These are phyloP conservation scores for Aspergillus sp. DNA, from an alignment of 2,329 filamentous ascomycete genomes.

Conservation along the genomic window DNA sequence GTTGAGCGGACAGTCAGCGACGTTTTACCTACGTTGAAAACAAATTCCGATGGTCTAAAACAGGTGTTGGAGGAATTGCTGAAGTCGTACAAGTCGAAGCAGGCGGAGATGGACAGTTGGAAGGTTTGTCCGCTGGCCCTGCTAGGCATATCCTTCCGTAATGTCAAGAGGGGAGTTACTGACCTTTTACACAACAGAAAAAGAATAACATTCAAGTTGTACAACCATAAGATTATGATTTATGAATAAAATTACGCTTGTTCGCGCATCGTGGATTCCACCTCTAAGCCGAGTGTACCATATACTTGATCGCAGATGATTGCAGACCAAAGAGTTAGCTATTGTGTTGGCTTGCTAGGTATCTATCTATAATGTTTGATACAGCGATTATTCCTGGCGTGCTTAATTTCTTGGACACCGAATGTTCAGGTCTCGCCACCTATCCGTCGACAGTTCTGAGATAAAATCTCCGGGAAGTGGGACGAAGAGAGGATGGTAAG, in stretches of 20 bases:
- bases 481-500: slow-evolving; percentile 1
- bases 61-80: slow-evolving; percentile 92
- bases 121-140: slow-evolving; percentile 67
- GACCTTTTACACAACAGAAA: slow-evolving; percentile 35
- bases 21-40: slow-evolving; percentile 85
- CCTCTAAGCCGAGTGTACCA: slow-evolving; percentile 3
- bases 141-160: neutral
- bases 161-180: neutral
- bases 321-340: neutral
- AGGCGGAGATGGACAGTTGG: slow-evolving; percentile 96
- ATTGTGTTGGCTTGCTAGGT: neutral
- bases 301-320: neutral
- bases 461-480: neutral
- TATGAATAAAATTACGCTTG: slow-evolving; percentile 2
- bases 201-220: slow-evolving; percentile 53
- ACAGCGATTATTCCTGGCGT: neutral
- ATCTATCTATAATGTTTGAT: neutral
- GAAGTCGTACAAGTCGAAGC: slow-evolving; percentile 94
- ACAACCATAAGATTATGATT: slow-evolving; percentile 36
- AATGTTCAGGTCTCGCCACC: neutral
- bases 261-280: neutral
- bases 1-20: slow-evolving; percentile 93
- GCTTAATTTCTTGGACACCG: neutral
- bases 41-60: slow-evolving; percentile 89
- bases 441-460: neutral